Evolutionary conservation across 805 yeast species (phyloP).

Genomic region (Candida maris): DNA sequence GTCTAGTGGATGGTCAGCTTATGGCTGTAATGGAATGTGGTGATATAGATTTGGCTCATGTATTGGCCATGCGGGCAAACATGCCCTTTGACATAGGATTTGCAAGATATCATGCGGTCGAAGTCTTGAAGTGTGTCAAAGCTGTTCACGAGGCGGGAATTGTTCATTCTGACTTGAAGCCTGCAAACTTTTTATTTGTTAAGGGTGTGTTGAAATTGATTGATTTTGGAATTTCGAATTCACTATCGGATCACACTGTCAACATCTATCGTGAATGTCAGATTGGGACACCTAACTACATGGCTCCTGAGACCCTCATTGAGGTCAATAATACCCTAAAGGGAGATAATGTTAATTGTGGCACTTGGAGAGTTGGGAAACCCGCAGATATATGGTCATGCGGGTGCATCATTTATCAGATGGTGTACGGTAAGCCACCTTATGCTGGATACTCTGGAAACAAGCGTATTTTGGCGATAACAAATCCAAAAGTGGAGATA

Average conservation of each 20-base stretch:
- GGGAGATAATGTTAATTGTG: slow-evolving; percentile 23
- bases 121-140: slow-evolving; percentile 73
- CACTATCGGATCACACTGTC: slow-evolving; percentile 87
- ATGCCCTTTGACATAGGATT: slow-evolving; percentile 66
- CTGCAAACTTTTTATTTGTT: slow-evolving; percentile 73
- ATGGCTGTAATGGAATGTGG: slow-evolving; percentile 92
- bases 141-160: slow-evolving; percentile 87
- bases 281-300: slow-evolving; percentile 93
- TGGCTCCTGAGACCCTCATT: slow-evolving; percentile 94
- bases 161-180: slow-evolving; percentile 52
- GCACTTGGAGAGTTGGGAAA: slow-evolving; percentile 76
- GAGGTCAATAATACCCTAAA: slow-evolving; percentile 43
- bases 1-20: slow-evolving; percentile 60
- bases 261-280: slow-evolving; percentile 87
- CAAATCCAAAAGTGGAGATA: slow-evolving; percentile 75
- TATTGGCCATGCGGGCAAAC: slow-evolving; percentile 54
- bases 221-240: slow-evolving; percentile 95
- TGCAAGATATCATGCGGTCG: slow-evolving; percentile 74
- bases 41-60: slow-evolving; percentile 83
- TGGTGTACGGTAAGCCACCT: slow-evolving; percentile 93
- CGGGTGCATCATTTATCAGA: slow-evolving; percentile 93
- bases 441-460: slow-evolving; percentile 75
- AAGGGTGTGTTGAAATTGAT: slow-evolving; percentile 82
- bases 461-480: slow-evolving; percentile 76
- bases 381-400: slow-evolving; percentile 98